phyloP scores from a whole-genome alignment of 129 eudicot genomes.

The Ambrosia artemisiifolia region DNA sequence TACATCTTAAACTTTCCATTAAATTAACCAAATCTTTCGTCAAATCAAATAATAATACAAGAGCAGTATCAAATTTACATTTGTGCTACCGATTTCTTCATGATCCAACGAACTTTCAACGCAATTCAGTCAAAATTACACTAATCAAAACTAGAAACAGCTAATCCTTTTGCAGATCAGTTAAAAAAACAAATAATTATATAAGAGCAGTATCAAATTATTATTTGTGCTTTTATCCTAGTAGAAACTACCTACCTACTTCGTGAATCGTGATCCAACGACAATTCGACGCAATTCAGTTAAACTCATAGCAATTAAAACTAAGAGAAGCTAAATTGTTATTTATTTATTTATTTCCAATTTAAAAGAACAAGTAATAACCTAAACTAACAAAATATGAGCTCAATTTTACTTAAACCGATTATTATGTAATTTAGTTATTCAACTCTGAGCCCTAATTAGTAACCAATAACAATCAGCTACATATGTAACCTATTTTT shows the following conservation, averaged over 20 bases:
- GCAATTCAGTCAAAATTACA: background rate
- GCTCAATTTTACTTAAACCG: background rate
- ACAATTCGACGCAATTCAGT: too few relatives aligned
- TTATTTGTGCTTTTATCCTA: background rate
- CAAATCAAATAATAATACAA: background rate
- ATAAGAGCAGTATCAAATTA: background rate
- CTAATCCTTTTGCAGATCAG: background rate
- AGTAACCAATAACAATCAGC: slow-evolving; percentile 13
- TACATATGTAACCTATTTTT: background rate
- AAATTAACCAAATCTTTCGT: background rate
- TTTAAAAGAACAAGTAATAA: background rate
- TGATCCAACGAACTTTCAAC: background rate
- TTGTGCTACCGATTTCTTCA: background rate
- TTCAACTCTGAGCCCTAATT: slow-evolving; percentile 22
- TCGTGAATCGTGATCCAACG: background rate
- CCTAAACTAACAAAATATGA: background rate
- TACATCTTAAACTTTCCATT: background rate
- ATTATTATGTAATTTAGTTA: background rate
- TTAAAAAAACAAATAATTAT: background rate
- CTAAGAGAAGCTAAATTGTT: too few relatives aligned
- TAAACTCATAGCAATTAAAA: too few relatives aligned
- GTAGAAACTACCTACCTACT: background rate
- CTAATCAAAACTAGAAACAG: background rate
- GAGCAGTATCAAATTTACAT: background rate
- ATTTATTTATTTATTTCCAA: background rate